phyloP scores from a whole-genome alignment of 1,139 yeast species.

The Hansenula sp. region DNA sequence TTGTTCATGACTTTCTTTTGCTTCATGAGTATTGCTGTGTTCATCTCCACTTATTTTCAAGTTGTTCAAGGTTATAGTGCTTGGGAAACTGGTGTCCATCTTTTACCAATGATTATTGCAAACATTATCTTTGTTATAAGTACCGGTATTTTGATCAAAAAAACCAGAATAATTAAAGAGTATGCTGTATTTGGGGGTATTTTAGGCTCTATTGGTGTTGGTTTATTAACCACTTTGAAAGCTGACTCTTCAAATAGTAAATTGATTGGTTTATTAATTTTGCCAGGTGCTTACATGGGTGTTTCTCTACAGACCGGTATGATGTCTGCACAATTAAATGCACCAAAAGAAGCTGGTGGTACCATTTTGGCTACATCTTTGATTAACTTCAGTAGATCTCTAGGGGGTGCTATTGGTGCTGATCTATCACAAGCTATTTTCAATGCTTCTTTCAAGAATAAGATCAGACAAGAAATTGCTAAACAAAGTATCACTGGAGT shows the following conservation, averaged over 20 bases:
- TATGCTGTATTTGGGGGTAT: slow-evolving; percentile 39
- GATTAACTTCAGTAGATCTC: slow-evolving; percentile 39
- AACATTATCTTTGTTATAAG: slow-evolving; percentile 42
- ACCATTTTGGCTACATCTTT: slow-evolving; percentile 45
- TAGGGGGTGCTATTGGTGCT: slow-evolving; percentile 45
- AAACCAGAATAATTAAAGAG: slow-evolving; percentile 44
- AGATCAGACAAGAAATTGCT: neutral
- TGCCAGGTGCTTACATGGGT: slow-evolving; percentile 54
- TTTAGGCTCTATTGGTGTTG: slow-evolving; percentile 47
- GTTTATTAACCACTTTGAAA: slow-evolving; percentile 39
- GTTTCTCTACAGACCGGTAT: slow-evolving; percentile 47
- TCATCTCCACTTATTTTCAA: slow-evolving; percentile 54
- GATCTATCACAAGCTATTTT: slow-evolving; percentile 44
- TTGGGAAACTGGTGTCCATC: slow-evolving; percentile 53
- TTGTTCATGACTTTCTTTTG: slow-evolving; percentile 39
- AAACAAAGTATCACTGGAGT: neutral
- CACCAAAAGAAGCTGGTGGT: slow-evolving; percentile 49
- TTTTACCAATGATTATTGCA: slow-evolving; percentile 50
- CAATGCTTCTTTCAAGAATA: slow-evolving; percentile 23
- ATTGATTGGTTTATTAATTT: slow-evolving; percentile 47
- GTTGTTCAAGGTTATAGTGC: slow-evolving; percentile 31
- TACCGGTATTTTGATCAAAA: slow-evolving; percentile 42
- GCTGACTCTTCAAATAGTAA: slow-evolving; percentile 32
- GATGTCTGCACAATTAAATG: slow-evolving; percentile 47
- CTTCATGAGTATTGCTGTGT: slow-evolving; percentile 42